Base-by-base conservation (phyloP, 805 yeast genomes). In the Torulaspora maleeae region DNA sequence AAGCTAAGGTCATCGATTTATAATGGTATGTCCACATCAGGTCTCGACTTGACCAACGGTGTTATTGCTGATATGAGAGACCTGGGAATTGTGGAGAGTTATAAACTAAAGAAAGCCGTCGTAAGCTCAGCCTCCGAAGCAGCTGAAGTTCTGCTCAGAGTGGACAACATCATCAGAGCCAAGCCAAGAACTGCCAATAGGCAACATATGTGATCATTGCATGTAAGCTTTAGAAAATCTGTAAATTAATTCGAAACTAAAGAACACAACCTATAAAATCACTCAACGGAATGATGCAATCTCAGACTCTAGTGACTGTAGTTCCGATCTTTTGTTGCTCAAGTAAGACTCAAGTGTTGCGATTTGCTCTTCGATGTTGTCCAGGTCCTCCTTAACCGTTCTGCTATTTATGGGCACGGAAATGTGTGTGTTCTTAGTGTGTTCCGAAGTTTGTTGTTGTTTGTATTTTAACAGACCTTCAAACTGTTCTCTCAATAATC, bases 91-190 rank as follows among this genome's bases (percentile, higher is more conserved):
- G 89, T 93, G 42, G 99, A 93, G 71, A 82, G 95, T 52, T 93
- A 77, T 70, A 91, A 90, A 69, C 77, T 93, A 66, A 93, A 93
- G 71, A 76, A 79, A 52, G 95, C 97, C 2, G 99, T 95, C 12
- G 97, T 93, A 13, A 79, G 89, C 11, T 83, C 95, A 38, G 98
- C 99, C 4, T 76, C 95, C n/a, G 99, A 93, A 72, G 99, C 99
- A 27, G 95, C 98, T 4, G 98, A 93, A 72, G 90, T 93, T 38
- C 76, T 93, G 54, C 72, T 93, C 60, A 81, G 99, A 64, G 99
- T 93, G 35, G 99, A 93, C 66, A 91, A 93, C 68, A 93, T 93
- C 54, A 87, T 93, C 52, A 82, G 96, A 56, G 98, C 99, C 27
- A 90, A 86, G 67, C 99, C 99, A 52, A 78, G 99, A 70, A 90